Base-by-base conservation (phyloP, 176 grass and related monocot species). In the Elymus sibiricus region DNA sequence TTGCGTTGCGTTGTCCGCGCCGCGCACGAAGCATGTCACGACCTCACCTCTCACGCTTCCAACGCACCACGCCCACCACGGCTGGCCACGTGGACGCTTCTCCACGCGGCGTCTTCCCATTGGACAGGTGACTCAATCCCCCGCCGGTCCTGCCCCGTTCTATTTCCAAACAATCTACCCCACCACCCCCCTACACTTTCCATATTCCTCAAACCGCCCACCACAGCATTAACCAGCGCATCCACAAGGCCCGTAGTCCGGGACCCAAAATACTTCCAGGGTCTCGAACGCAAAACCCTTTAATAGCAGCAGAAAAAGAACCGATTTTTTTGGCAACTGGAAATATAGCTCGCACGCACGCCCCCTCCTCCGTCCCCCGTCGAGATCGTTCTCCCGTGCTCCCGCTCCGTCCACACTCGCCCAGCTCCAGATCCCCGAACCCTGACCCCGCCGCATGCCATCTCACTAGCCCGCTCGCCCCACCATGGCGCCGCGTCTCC, bases 11-110 rank as follows among this genome's bases (percentile, higher is more conserved):
- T 53, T 53, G 49, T 53, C 49, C 49, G 46, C 73, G 42, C 49
- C 49, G 34, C 73, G 42, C 80, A 73, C 8, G 29, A 35, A 9
- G 3, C 61, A 66, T 51, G 63, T 32, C 24, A 27, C 31, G 47
- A 25, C 55, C 22, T 47, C 22, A 58, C 27, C 39, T 34, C 69
- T 82, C 38, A 49, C 63, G 42, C 76, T 79, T 86, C 90, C 97
- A 96, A 83, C 94, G 88, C 94, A 90, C 66, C 72, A 75, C 17
- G 78, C 84, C 65, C 82, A 86, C 86, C 72, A 82, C 46, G 59
- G 56, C 37, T 7, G 5, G 97, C 90, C 97, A 99, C 84, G 90
- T 99, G 94, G 84, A 64, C 0, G 0, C 0, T 11, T 15, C 49
- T 76, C 69, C 72, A 89, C 86, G 92, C 82, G 97, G 58, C 77